Base-by-base conservation (phyloP, 805 yeast genomes). In the Brettanomyces sp. region DNA sequence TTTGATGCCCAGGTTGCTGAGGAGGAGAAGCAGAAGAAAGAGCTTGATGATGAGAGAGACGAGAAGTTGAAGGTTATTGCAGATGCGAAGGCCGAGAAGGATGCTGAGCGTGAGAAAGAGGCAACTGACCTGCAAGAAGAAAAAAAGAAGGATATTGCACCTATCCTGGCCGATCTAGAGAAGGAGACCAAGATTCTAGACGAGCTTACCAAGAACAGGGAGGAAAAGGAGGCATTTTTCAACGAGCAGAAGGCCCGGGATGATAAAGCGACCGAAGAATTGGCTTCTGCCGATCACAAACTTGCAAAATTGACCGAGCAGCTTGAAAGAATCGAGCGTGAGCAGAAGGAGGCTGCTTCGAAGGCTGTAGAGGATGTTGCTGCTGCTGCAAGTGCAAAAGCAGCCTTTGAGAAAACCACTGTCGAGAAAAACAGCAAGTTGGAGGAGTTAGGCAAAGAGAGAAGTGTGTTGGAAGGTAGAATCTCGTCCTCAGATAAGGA, bases 131-230 rank as follows among this genome's bases (percentile, higher is more conserved):
- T 76, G 61, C 77, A 78, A 57, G 64, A 67, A 12, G 81, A 74
- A 54, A 70, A 72, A 53, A 81, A 77, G 54, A 76, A 66, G 47
- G 72, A 70, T 42, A 59, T 79, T 52, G 71, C 74, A 43, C 86
- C 86, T 42, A 60, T 72, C 21, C 67, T 77, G 53, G 78, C 69
- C 35, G 80, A 74, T 54, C 66, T 77, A 55, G 69, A 67, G 49
- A 55, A 55, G 30, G 85, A 80, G 63, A 68, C 70, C 34, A 65
- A 64, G 24, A 72, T 73, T 50, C 68, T 80, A 56, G 63, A 66
- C 42, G 73, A 71, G n/a, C 66, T 79, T 53, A 70, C 73, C 38
- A 64, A 72, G 46, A 72, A 75, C 49, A 74, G 76, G 57, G 67
- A 66, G 42, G 76, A 70, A 50, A 59, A 68, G 18, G 68, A 69